Base-by-base conservation (phyloP, 495 filamentous ascomycete genomes). In the Aspergillus carlsbadensis region DNA sequence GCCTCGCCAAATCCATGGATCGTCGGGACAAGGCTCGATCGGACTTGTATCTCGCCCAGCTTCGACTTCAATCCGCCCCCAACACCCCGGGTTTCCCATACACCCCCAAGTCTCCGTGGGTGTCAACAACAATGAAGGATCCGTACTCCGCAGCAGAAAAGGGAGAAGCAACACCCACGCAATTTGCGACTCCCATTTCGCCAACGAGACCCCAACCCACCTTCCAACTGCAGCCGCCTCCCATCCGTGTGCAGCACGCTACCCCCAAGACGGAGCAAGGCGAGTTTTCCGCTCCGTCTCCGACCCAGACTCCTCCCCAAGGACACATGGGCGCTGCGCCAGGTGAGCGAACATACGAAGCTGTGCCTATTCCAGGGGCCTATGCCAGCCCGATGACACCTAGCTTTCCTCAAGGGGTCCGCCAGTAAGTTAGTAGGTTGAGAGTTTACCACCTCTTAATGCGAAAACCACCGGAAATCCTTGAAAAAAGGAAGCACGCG, bases 1-100 rank as follows among this genome's bases (percentile, higher is more conserved):
- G 86, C 64, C 89, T 99, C 54, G 87, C 87, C 70, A 98, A 96
- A 77, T 90, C 90, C 49, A 98, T 99, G 93, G 89, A 96, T 71
- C 75, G 87, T 65, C 92, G 94, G 62, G 94, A 99, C 81, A 87
- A 86, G 65, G 94, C 94, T 61, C 88, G 94, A 55, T 90, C 86
- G 61, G 92, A 96, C 67, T 80, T 98, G 54, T 98, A 97, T 78
- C 90, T 98, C 50, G 94, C 93, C 42, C 94, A 98, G 66, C 84
- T 98, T 6, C 91, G 89, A 60, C 79, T 86, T 8, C 91, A 98
- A 72, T 96, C 93, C 18, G 92, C 91, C 10, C 92, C 92, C 49
- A 97, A 98, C 77, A 96, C 92, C 1, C 92, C 92, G 15, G 90
- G 91, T 64, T 90, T 95, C 73, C 63, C 73, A 31, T 73, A 72